These are phyloP conservation scores for Schoenoplectus triqueter DNA, from an alignment of 202 grass and related monocot genomes.

Conservation along the genomic window DNA sequence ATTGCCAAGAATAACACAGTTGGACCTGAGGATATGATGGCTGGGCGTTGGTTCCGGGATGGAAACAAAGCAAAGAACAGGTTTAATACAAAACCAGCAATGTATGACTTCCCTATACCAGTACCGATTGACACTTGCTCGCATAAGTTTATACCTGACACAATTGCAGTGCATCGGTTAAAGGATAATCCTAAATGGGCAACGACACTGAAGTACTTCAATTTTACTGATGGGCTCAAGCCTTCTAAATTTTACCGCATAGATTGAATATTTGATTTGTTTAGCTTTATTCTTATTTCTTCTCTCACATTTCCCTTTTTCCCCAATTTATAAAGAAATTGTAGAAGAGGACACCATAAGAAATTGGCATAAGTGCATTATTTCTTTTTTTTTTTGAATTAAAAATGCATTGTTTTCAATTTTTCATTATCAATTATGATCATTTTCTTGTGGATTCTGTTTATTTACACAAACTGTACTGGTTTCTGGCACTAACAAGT, in stretches of 20 bases:
- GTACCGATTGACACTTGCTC: constrained; percentile 52
- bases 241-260: constrained; percentile 67
- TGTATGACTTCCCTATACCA: constrained; percentile 48
- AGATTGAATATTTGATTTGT: constrained; percentile 37
- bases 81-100: constrained; percentile 36
- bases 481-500: no score
- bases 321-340: no score
- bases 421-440: no score
- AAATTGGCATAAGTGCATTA: no score
- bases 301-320: no score
- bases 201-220: constrained; percentile 67
- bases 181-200: constrained; percentile 79
- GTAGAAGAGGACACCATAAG: no score
- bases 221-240: constrained; percentile 63
- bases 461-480: no score
- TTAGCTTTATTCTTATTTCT: not conserved
- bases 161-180: constrained; percentile 74
- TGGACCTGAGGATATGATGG: constrained; percentile 45
- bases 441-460: no score
- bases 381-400: no score
- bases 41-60: constrained; percentile 38
- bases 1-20: constrained; percentile 18
- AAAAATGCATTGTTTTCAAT: no score
- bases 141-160: constrained; percentile 53
- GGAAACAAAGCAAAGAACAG: constrained; percentile 46